Evolutionary conservation across 192 early-diverging fungal genomes (phyloP).

Genomic region (Funneliformis geosporum): DNA sequence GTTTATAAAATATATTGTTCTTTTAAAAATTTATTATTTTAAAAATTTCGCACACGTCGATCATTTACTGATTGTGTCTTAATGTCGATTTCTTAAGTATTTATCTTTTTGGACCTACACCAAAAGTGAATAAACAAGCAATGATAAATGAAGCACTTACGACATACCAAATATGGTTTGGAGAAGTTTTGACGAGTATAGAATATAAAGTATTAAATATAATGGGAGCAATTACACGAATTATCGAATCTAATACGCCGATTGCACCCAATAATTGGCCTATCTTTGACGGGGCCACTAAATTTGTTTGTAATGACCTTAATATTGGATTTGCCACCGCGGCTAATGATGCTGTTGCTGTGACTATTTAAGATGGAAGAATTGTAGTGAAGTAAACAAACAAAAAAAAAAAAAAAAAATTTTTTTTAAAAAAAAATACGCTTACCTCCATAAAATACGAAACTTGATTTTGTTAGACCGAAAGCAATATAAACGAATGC

Average conservation of each 20-base stretch:
- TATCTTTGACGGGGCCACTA: conserved; percentile 49
- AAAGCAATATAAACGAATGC: conserved; percentile 32
- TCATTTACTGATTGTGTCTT: no score
- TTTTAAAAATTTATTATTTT: no score
- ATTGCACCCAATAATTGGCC: conserved; percentile 53
- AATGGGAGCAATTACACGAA: conserved; percentile 46
- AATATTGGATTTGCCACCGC: conserved; percentile 43
- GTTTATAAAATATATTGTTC: background rate
- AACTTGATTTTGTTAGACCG: conserved; percentile 35
- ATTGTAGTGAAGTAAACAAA: no score
- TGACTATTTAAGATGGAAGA: conserved; percentile 29
- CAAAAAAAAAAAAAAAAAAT: background rate
- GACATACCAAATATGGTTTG: conserved; percentile 47
- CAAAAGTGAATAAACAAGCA: conserved; percentile 40
- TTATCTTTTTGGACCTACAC: background rate
- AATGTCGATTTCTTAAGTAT: background rate
- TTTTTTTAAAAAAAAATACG: background rate
- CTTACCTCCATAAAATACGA: conserved; percentile 27
- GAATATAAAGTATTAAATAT: conserved; percentile 50
- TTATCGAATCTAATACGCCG: conserved; percentile 47
- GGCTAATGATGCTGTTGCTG: conserved; percentile 35
- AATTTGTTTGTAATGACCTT: conserved; percentile 45
- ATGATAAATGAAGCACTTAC: conserved; percentile 37
- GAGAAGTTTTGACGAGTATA: conserved; percentile 36
- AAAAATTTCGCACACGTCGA: no score